These are phyloP conservation scores for Trametes hirsuta DNA, from an alignment of 1,284 basidiomycete genomes.

Conservation along the genomic window DNA sequence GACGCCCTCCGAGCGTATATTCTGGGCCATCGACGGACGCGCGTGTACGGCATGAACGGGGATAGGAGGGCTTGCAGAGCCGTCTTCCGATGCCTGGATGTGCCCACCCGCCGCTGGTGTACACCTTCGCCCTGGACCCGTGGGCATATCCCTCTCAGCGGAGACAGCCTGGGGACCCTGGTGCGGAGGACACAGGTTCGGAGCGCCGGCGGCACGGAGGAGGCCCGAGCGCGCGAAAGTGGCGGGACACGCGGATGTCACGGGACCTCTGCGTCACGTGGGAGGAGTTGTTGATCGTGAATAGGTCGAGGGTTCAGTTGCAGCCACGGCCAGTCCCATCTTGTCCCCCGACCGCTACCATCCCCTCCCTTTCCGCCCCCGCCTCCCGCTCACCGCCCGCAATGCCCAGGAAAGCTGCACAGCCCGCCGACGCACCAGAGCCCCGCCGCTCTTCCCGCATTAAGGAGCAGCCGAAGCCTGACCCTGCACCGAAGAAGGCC, in stretches of 20 bases:
- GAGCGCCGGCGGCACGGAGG: slow-evolving; percentile 2
- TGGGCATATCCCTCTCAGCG: background rate
- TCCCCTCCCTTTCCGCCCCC: slow-evolving; percentile 22
- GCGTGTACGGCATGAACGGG: background rate
- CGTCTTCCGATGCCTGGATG: background rate
- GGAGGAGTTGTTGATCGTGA: slow-evolving; percentile 36
- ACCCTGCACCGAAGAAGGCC: slow-evolving; percentile 55
- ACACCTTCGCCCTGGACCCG: background rate
- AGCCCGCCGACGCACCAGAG: slow-evolving; percentile 43
- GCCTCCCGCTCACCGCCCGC: slow-evolving; percentile 13
- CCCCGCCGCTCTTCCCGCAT: slow-evolving; percentile 76
- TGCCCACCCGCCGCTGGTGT: no score
- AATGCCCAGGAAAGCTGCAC: slow-evolving; percentile 74
- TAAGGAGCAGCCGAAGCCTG: slow-evolving; percentile 67
- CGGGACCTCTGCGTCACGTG: slow-evolving; percentile 34
- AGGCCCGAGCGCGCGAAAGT: slow-evolving; percentile 29
- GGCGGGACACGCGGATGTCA: slow-evolving; percentile 27
- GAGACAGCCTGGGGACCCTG: background rate
- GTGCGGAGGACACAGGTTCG: background rate
- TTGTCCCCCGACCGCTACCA: slow-evolving; percentile 27
- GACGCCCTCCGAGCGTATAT: background rate
- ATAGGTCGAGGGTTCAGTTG: slow-evolving; percentile 28
- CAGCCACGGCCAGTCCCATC: slow-evolving; percentile 28
- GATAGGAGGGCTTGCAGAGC: background rate
- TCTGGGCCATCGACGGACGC: background rate